These are phyloP conservation scores for Ophiostoma perfectum DNA, from an alignment of 2,329 filamentous ascomycete genomes.

Conservation along the genomic window DNA sequence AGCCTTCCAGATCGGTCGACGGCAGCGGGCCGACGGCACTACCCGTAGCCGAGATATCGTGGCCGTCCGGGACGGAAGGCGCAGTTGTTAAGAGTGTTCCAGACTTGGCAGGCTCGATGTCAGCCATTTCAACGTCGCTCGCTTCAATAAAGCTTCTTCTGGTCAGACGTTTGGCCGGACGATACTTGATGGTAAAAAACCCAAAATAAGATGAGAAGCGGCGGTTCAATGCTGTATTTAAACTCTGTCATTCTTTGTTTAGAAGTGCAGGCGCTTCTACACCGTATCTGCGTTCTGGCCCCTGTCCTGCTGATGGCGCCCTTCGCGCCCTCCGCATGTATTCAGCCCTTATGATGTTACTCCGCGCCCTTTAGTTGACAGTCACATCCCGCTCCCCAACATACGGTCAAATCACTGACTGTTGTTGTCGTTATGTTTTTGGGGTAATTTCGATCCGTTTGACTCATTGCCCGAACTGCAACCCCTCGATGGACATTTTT, in stretches of 20 bases:
- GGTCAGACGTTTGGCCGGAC: background rate
- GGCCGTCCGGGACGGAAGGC: constrained; percentile 6
- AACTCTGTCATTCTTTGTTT: background rate
- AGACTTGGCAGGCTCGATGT: background rate
- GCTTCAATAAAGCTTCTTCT: background rate
- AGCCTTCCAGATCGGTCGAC: background rate
- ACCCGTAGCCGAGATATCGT: background rate
- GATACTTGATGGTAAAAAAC: background rate
- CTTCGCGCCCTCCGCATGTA: background rate
- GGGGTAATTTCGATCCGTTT: background rate
- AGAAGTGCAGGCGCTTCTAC: background rate
- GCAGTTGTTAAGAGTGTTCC: background rate
- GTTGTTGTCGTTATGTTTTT: background rate
- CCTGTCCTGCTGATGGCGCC: background rate
- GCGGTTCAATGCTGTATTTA: background rate
- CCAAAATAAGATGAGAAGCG: background rate
- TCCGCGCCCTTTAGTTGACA: background rate
- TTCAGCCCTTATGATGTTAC: background rate
- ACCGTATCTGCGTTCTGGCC: background rate
- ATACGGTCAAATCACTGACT: background rate
- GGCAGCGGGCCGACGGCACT: constrained; percentile 8
- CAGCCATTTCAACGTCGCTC: background rate
- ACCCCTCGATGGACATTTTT: background rate
- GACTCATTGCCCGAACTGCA: background rate
- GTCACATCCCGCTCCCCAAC: background rate